Evolutionary conservation across 2,329 filamentous ascomycete species (phyloP).

Genomic region (Arthrobotrys iridis): DNA sequence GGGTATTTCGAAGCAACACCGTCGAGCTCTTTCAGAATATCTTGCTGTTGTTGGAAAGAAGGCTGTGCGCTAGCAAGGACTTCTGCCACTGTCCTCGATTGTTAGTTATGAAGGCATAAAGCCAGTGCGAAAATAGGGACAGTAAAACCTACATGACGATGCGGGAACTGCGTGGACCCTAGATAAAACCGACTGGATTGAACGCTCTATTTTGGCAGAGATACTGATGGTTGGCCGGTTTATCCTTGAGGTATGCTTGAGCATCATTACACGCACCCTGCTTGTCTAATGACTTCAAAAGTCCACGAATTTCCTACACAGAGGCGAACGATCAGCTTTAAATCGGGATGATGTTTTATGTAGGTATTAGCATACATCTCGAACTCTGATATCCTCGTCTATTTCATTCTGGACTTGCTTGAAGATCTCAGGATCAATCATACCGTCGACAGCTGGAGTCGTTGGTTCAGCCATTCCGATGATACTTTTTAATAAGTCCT

Average conservation of each 20-base stretch:
- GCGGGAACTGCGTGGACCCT: conserved; percentile 87
- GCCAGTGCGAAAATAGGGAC: background rate
- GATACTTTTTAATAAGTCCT: background rate
- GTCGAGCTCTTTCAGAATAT: conserved; percentile 75
- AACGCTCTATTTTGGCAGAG: conserved; percentile 67
- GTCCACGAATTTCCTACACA: conserved; percentile 75
- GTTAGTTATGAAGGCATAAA: conserved; percentile 15
- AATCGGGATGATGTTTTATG: conserved; percentile 47
- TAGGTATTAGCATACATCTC: conserved; percentile 69
- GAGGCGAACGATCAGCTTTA: background rate
- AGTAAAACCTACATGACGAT: conserved; percentile 66
- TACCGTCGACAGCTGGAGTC: background rate
- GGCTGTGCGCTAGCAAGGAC: conserved; percentile 76
- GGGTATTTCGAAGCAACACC: conserved; percentile 82
- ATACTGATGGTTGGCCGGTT: background rate
- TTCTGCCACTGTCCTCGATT: conserved; percentile 68
- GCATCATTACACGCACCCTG: conserved; percentile 65
- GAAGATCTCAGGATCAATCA: conserved; percentile 80
- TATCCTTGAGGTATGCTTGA: background rate
- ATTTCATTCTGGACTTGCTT: conserved; percentile 86
- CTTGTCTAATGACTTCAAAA: conserved; percentile 83
- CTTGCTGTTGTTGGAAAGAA: conserved; percentile 76
- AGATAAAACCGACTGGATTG: conserved; percentile 83
- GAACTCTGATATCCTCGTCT: conserved; percentile 83
- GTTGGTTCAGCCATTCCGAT: conserved; percentile 5